Base-by-base conservation (phyloP, 2,329 filamentous ascomycete species). In the Fusarium sp. region DNA sequence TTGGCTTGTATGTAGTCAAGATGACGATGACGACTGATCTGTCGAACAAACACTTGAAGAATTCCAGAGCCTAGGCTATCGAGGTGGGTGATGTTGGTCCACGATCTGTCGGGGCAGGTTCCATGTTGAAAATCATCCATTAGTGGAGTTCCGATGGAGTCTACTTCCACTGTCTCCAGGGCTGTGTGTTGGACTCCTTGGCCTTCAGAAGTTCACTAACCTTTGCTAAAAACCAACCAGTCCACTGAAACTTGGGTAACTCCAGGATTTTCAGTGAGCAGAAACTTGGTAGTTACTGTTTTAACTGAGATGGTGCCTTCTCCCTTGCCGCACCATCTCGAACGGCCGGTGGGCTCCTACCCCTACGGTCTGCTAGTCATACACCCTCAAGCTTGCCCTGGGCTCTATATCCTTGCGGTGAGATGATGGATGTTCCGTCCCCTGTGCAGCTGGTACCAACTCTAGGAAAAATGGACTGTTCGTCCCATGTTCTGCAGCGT, bases 321-420 rank as follows among this genome's bases (percentile, higher is more conserved):
- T 71, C 60, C 70, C 64, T 75, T 73, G 68, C 67, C 67, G 72
- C 72, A 73, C 73, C 70, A 74, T 74, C 60, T 71, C 50, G 50
- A 68, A 61, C 67, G 46, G 48, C 42, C 35, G 45, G 69, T 70
- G 61, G 55, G 40, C 45, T 60, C 9, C 30, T 44, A 64, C 61
- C 60, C 72, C 67, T 69, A 33, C 30, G 26, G n/a, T 11, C 23
- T 53, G 23, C 32, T 75, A 75, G 35, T 12, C n/a, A 15, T 65
- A 73, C 71, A 40, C 72, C 74, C 55, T 58, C 20, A 30, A 30
- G 26, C 23, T 18, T 48, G 35, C 37, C 32, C 17, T 57, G n/a
- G n/a, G 33, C 33, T 40, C 27, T 2, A 30, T 30, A 15, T 44
- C 35, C 40, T 60, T 56, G 60, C 44, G 33, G 48, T 15, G 20